Evolutionary conservation across 2,329 filamentous ascomycete species (phyloP), one percentile per base, ranked within the genome.

Genomic region (Triangularia setosa): DNA sequence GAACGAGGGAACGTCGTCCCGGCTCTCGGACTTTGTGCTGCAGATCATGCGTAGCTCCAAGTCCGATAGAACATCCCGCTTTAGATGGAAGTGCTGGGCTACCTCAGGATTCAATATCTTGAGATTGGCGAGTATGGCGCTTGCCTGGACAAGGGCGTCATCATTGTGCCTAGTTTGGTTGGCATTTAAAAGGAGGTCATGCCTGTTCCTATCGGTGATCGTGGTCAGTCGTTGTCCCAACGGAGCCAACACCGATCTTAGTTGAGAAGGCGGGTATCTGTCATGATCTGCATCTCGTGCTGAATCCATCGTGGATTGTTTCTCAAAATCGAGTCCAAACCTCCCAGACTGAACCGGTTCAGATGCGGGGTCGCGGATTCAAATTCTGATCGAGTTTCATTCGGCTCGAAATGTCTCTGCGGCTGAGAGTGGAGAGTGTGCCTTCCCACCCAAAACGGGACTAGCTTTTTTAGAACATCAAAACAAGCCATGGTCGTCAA

Each of bases 11-110:
- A 63, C 9, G 1, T 25, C n/a, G 18, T 40, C 14, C 6, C 52
- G 21, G 7, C 35, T 33, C 9, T 28, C n/a, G 0, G 53, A 5
- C 1, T 11, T 1, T 28, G 28, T 35, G 8, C 65, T 35, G 21
- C 48, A 60, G 48, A 72, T 58, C 68, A 71, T 68, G 3, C 69
- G 67, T 3, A 72, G 64, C 11, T 33, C 18, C 25, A 72, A 55
- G 9, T 52, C 24, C 2, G 61, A 27, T 2, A 70, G 25, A 4
- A 65, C 66, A 27, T 68, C 24, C 12, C 62, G 18, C 61, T 72
- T 72, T 25, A 58, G 63, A 0, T 52, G 48, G 30, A 72, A 69
- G 2, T 69, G 54, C 2, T 2, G 6, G 0, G 64, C 68, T 2
- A 69, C 60, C 1, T 56, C 53, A 0, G 69, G 66, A 27, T 71